A percentile compares a stretch with the other conserved stretches of the same genome.
These are phyloP conservation scores for Fusarium fujikuroi DNA, from an alignment of 2,329 filamentous ascomycete species.

Conservation along the genomic window DNA sequence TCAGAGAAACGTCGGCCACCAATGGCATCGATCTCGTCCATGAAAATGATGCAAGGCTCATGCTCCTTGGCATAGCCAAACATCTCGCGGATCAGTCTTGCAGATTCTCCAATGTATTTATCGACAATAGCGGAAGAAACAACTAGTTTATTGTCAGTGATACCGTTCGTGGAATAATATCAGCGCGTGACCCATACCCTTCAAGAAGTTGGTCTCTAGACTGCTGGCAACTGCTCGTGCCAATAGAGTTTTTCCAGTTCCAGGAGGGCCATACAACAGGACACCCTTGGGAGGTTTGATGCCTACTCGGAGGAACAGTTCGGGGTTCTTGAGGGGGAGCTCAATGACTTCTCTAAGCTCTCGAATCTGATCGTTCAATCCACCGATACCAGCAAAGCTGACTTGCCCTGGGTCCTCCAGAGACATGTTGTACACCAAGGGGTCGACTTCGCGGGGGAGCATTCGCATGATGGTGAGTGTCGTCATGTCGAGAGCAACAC, in stretches of 20 bases:
- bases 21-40: constrained; percentile 99
- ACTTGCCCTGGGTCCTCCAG: constrained; percentile 97
- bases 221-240: constrained; percentile 96
- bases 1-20: constrained; percentile 96
- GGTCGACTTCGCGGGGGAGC: constrained; percentile 97
- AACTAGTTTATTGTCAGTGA: constrained; percentile 64
- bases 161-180: background rate
- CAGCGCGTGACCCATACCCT: constrained; percentile 68
- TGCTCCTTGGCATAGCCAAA: constrained; percentile 99
- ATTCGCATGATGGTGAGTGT: constrained; percentile 99
- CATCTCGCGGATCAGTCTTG: constrained; percentile 97
- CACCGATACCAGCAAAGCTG: constrained; percentile 97
- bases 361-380: constrained; percentile 97
- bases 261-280: constrained; percentile 92
- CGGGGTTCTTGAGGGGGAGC: constrained; percentile 96
- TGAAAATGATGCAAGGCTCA: constrained; percentile 99
- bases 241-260: constrained; percentile 95
- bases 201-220: constrained; percentile 97
- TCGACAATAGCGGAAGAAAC: constrained; percentile 99
- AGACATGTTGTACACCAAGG: constrained; percentile 99
- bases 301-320: constrained; percentile 94
- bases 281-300: constrained; percentile 99
- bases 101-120: constrained; percentile 99
- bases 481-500: constrained; percentile 98
- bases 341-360: constrained; percentile 98